Conservation (phyloP, 2,329 filamentous ascomycete genomes). For the Periglandula ipomoeae region DNA sequence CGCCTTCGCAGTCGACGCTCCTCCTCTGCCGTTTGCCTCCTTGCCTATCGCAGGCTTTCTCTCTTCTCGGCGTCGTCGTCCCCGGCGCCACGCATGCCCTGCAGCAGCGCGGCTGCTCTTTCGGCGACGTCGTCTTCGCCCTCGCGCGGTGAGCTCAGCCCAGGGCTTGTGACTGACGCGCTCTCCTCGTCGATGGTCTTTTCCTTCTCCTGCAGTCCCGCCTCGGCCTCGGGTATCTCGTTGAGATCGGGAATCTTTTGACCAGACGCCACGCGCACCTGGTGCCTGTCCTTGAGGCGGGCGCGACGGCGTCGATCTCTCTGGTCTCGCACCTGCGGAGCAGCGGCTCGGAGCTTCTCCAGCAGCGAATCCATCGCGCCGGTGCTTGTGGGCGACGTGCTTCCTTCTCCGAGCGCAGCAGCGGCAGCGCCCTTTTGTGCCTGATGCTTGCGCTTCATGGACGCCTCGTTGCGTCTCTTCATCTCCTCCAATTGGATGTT, state of each 20-base stretch:
- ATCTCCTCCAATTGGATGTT: conserved; percentile 77
- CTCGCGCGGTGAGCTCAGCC: conserved; percentile 32
- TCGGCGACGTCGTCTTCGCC: conserved; percentile 70
- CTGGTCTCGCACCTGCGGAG: conserved; percentile 81
- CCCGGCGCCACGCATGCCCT: conserved; percentile 67
- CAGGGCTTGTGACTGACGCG: conserved; percentile 40
- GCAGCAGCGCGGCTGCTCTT: conserved; percentile 71
- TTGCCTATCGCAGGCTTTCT: conserved; percentile 49
- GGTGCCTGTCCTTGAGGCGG: conserved; percentile 80
- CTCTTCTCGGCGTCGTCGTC: conserved; percentile 43
- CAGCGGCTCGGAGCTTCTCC: conserved; percentile 88
- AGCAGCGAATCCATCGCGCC: conserved; percentile 94
- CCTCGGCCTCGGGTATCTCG: conserved; percentile 51
- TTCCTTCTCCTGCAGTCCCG: conserved; percentile 24
- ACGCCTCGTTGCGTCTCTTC: conserved; percentile 76
- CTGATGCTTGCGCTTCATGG: conserved; percentile 84
- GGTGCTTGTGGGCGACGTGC: conserved; percentile 60
- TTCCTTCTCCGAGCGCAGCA: conserved; percentile 30
- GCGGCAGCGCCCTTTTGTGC: conserved; percentile 43
- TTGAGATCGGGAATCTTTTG: conserved; percentile 70
- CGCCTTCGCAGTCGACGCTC: conserved; percentile 61
- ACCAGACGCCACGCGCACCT: conserved; percentile 81
- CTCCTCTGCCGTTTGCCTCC: conserved; percentile 68
- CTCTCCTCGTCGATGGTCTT: conserved; percentile 38
- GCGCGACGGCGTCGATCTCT: conserved; percentile 81